Evolutionary conservation across 164 flowering plant species (phyloP), one percentile per base, ranked within the genome.

Genomic region (Stephania japonica): DNA sequence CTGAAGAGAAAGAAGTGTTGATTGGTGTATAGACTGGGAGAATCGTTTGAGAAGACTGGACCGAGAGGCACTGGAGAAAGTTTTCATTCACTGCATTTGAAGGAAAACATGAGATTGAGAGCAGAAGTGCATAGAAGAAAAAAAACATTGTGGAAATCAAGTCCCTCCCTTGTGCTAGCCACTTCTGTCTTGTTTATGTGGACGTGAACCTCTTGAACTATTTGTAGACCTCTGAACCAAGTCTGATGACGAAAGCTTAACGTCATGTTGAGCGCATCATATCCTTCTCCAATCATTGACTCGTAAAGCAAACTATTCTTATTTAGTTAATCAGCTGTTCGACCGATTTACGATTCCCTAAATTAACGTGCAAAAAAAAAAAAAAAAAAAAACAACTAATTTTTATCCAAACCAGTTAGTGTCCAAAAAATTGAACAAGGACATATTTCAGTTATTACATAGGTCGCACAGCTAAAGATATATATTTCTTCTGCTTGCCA

Each of bases 21-120:
- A 25, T 26, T 24, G 72, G 72, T 16, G 72, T 53, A 42, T 70
- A 70, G 26, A 53, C 27, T 49, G 43, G 64, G 5, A 70, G 50
- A 23, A 63, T 18, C 1, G 32, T n/a, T 6, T 56, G 25, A 23
- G 47, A 18, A 50, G 64, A 26, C 14, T 50, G 23, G 4, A 53
- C 1, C 3, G 72, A 70, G 56, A 50, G 62, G 43, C 72, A 70
- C 26, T 70, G 38, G 23, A 70, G 42, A 6, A 70, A 49, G 43
- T 26, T 26, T 7, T 53, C 64, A 53, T 50, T 11, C 19, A 50
- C 16, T 50, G 64, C 3, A 24, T 2, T 50, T 70, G 72, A 26
- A 70, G 72, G 5, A 18, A 56, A 6, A 19, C 14, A 56, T 16
- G 62, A n/a, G 21, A 56, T 19, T 56, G 21, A 56, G 62, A 56